phyloP scores from a whole-genome alignment of 1,139 yeast species.

The Arxiozyma heterogenica region DNA sequence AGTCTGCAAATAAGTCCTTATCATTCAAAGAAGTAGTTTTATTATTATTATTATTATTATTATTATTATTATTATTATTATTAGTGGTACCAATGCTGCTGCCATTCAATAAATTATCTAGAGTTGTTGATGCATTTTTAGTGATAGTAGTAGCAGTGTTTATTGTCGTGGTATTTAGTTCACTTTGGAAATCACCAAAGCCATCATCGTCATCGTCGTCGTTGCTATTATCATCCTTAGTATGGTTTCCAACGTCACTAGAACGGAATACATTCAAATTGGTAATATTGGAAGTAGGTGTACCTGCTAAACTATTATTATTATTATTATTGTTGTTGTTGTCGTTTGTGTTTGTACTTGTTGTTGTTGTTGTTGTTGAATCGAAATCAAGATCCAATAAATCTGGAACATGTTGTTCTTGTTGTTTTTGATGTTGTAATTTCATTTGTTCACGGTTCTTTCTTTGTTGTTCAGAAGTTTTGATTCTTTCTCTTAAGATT shows the following conservation, averaged over 20 bases:
- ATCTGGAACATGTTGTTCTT: constrained; percentile 12
- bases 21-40: constrained; percentile 2
- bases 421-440: constrained; percentile 2
- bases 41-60: not conserved
- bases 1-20: constrained; percentile 28
- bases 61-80: not conserved
- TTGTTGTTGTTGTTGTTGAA: constrained; percentile 7
- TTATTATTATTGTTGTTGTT: not conserved
- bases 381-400: constrained; percentile 15
- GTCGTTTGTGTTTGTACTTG: not conserved
- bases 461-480: constrained; percentile 27
- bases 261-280: not conserved
- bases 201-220: constrained; percentile 30
- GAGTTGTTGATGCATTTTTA: constrained; percentile 3
- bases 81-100: constrained; percentile 3
- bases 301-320: not conserved
- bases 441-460: constrained; percentile 5
- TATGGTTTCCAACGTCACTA: not conserved
- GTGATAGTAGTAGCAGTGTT: constrained; percentile 1
- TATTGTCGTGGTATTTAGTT: constrained; percentile 6
- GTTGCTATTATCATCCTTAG: constrained; percentile 14
- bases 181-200: constrained; percentile 33
- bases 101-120: constrained; percentile 13
- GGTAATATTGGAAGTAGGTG: not conserved
- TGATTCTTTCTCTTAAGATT: constrained; percentile 28